Base-by-base conservation (phyloP, 805 yeast species). In the Sugiyamaella mastotermitis region DNA sequence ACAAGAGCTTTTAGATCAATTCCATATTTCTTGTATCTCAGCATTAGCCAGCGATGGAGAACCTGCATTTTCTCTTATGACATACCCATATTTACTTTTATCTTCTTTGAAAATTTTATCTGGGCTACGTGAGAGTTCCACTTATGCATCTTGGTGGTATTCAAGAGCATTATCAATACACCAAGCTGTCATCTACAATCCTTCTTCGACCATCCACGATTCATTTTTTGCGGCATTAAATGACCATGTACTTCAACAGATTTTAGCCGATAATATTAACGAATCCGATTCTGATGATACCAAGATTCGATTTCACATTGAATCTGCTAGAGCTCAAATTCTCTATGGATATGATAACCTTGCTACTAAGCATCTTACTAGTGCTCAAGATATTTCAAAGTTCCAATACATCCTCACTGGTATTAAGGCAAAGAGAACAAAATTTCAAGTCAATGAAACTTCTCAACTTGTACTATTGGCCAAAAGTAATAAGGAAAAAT, bases 351-450 rank as follows among this genome's bases (percentile, higher is more conserved):
- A 61, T 21, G 56, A 57, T 2, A 48, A 42, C 3, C 35, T 37
- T 17, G 55, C 62, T 5, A 39, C 42, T 13, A 17, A 50, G 48
- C 6, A 21, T 32, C 5, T 38, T 61, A 7, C 37, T 39, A 3
- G 30, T 11, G 64, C 58, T 3, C 42, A 44, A 22, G 71, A 70
- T 44, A 84, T 79, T 2, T 71, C 75, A 31, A 69, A 71, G 10
- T 54, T 80, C 8, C 76, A 87, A 0, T 72, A 80, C 47, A 72
- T 80, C 0, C 62, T 90, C 32, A 83, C 97, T 1, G 97, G 97
- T 48, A 83, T 92, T 40, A 78, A 78, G 49, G 96, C 95, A 7
- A 81, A 78, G 55, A 70, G 92, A 54, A 90, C 97, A 3, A 83
- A 83, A 57, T 84, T 66, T 57, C 97, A 90, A 61, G 69, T 70